Evolutionary conservation across 2,329 filamentous ascomycete genomes (phyloP), one percentile per base, ranked within the genome.

Genomic region (Harringtonia lauricola): DNA sequence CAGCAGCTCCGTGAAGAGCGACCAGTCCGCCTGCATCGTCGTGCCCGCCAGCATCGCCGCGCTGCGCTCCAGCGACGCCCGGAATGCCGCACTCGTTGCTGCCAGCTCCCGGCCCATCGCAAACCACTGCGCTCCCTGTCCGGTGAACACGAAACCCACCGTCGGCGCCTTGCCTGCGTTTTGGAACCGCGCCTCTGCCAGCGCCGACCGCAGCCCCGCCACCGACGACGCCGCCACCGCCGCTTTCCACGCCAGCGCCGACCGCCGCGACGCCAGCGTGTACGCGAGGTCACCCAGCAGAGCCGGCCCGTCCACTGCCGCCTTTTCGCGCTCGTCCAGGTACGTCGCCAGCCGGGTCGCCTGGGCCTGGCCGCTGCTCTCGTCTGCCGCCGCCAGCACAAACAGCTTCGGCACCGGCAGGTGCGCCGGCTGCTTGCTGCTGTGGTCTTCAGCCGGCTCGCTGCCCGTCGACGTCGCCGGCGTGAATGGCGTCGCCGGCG

Each of bases 1-100:
- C 2, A 70, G 56, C 50, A 68, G 64, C 33, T 63, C 58, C 18
- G 61, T 28, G 9, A 44, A 36, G 2, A 65, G 53, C 14, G 57
- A 60, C 47, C 65, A 68, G 3, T 57, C 51, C 1, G 57, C 58
- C 31, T 63, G 55, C 47, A 68, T 51, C 2, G 50, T 47, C 10
- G 43, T 31, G 10, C 46, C 46, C 14, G 43, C 43, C n/a, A 70
- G 49, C 34, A 54, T 59, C 12, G 57, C 52, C 3, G 44, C 46
- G 24, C 46, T 48, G 36, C 44, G 47, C 35, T 48, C 42, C n/a
- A 51, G 46, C 29, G 49, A 49, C 17, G 41, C 42, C 8, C 48
- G 45, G 42, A 52, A 52, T 10, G 44, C 45, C 4, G 43, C 21
- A 18, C 36, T 44, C 9, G 42, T 42, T 3, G 24, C 14, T 3